Evolutionary conservation across 805 yeast species (phyloP).

Genomic region (Nakazawaea wickerhamii): DNA sequence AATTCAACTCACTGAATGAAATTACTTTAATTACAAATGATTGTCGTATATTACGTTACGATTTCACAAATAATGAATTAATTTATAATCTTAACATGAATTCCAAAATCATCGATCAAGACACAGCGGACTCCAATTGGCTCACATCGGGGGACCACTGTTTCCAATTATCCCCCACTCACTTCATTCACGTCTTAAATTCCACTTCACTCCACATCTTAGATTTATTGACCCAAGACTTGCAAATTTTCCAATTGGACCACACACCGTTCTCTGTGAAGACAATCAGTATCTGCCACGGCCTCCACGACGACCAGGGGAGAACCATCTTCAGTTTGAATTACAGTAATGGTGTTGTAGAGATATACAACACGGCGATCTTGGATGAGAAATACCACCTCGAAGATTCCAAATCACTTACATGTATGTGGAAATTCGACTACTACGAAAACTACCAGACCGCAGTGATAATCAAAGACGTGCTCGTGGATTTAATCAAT

Average conservation of each 20-base stretch:
- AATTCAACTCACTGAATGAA: conserved; percentile 1
- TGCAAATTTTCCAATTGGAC: not conserved
- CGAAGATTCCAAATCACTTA: not conserved
- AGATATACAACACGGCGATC: not conserved
- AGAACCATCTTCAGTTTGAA: not conserved
- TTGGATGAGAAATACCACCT: not conserved
- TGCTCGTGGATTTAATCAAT: conserved; percentile 1
- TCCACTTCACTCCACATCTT: not conserved
- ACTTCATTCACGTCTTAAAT: not conserved
- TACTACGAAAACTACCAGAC: conserved; percentile 1
- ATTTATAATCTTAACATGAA: conserved; percentile 3
- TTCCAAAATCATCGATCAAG: not conserved
- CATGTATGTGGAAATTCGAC: not conserved
- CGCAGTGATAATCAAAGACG: conserved; percentile 3
- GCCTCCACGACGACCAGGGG: not conserved
- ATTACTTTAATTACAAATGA: conserved; percentile 3
- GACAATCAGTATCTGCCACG: not conserved
- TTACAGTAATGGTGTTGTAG: not conserved
- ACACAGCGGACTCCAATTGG: not conserved
- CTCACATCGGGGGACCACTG: not conserved
- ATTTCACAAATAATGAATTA: not conserved
- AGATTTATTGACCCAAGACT: not conserved
- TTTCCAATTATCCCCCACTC: not conserved
- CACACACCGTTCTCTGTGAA: not conserved
- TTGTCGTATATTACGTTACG: conserved; percentile 5